A percentile compares a stretch with the other conserved stretches of the same genome.
phyloP scores from a whole-genome alignment of 768 basidiomycete genomes.

The Tylopilus intermedius region DNA sequence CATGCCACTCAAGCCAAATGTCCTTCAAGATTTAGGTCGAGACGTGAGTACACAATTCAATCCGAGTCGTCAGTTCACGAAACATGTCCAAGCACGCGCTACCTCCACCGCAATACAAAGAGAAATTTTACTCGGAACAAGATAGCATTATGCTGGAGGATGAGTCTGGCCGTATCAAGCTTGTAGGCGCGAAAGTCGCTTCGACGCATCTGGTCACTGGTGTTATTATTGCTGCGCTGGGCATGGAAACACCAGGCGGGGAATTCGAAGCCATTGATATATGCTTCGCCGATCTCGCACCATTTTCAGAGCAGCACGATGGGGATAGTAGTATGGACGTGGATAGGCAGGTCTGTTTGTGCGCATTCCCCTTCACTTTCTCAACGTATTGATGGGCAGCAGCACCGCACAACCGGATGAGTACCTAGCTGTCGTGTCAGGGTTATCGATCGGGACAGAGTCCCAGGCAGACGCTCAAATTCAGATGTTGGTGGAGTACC shows the following conservation, averaged over 20 bases:
- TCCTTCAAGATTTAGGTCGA: constrained; percentile 90
- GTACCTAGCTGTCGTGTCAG: constrained; percentile 85
- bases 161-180: constrained; percentile 85
- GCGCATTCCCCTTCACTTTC: neutral
- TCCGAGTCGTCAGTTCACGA: constrained; percentile 3
- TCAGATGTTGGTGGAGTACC: constrained; percentile 86
- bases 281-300: constrained; percentile 80
- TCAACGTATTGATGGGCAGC: constrained; percentile 8
- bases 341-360: constrained; percentile 44
- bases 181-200: constrained; percentile 71
- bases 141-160: constrained; percentile 92
- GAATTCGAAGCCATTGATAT: constrained; percentile 93
- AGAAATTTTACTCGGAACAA: constrained; percentile 70
- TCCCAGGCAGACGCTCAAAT: constrained; percentile 64
- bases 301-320: constrained; percentile 31
- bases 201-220: constrained; percentile 78
- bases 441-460: constrained; percentile 69
- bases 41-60: constrained; percentile 57
- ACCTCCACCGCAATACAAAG: constrained; percentile 70
- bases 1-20: constrained; percentile 97
- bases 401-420: constrained; percentile 40
- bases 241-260: constrained; percentile 82
- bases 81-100: constrained; percentile 67
- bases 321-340: constrained; percentile 55
- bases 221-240: constrained; percentile 83